Evolutionary conservation across 2,329 filamentous ascomycete genomes (phyloP).

Genomic region (Calonectria crousiana): DNA sequence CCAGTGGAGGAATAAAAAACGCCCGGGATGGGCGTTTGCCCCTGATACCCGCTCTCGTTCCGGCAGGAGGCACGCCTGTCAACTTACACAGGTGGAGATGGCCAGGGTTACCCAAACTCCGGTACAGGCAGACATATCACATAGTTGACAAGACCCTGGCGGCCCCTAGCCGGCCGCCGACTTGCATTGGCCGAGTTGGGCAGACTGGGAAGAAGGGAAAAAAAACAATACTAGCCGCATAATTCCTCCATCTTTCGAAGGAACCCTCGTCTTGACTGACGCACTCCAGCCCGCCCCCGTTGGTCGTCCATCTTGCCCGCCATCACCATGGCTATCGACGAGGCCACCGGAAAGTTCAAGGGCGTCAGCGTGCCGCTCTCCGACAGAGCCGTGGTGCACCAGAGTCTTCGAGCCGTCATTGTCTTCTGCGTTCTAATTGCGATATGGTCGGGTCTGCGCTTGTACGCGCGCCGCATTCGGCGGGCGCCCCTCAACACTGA

Average conservation of each 20-base stretch:
- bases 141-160: neutral
- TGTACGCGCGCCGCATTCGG: slow-evolving; percentile 28
- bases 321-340: slow-evolving; percentile 10
- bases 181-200: neutral
- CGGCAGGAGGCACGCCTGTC: slow-evolving; percentile 1
- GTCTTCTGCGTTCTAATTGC: slow-evolving; percentile 28
- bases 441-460: slow-evolving; percentile 22
- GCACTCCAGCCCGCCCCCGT: neutral
- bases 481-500: slow-evolving; percentile 26
- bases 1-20: neutral
- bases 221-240: neutral
- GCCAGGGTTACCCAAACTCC: slow-evolving; percentile 1
- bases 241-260: neutral
- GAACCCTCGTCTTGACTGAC: neutral
- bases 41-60: slow-evolving; percentile 8
- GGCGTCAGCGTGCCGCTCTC: slow-evolving; percentile 16
- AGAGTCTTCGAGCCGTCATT: slow-evolving; percentile 26
- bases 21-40: neutral
- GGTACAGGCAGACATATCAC: neutral
- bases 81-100: neutral
- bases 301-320: neutral
- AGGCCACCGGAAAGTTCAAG: slow-evolving; percentile 18
- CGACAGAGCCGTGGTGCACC: slow-evolving; percentile 16
- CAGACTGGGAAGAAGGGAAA: neutral
- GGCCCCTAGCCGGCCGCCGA: neutral